Percentiles rank a stretch among this genome's conserved stretches.
phyloP scores from a whole-genome alignment of 108 stramenopile genomes.

The Nitzschia palea region DNA sequence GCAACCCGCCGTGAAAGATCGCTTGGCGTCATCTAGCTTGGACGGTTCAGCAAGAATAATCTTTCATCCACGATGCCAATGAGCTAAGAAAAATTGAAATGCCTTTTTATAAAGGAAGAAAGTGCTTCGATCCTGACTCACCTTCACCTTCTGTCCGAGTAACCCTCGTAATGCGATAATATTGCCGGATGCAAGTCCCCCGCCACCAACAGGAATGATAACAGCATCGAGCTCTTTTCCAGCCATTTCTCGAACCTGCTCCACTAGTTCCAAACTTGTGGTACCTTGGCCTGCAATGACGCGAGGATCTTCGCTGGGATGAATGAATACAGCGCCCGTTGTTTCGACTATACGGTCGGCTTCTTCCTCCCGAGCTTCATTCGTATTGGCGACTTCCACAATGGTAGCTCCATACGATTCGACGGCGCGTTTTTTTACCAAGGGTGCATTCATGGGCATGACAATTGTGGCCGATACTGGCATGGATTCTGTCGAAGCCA shows the following conservation, averaged over 20 bases:
- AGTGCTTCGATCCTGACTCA: not conserved
- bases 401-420: slow-evolving; percentile 71
- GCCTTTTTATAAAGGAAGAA: not conserved
- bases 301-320: slow-evolving; percentile 69
- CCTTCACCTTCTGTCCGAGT: slow-evolving; percentile 30
- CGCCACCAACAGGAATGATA: slow-evolving; percentile 66
- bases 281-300: slow-evolving; percentile 91
- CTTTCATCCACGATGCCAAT: not conserved
- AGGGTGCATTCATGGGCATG: slow-evolving; percentile 82
- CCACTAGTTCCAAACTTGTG: slow-evolving; percentile 64
- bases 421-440: slow-evolving; percentile 61
- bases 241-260: slow-evolving; percentile 44
- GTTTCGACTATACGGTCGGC: slow-evolving; percentile 41
- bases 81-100: too few species aligned
- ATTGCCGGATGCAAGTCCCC: slow-evolving; percentile 58
- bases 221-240: slow-evolving; percentile 45
- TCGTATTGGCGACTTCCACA: slow-evolving; percentile 55
- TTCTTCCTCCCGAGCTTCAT: slow-evolving; percentile 43
- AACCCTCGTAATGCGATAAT: slow-evolving; percentile 30
- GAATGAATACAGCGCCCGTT: slow-evolving; percentile 54
- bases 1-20: slow-evolving; percentile 24
- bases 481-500: slow-evolving; percentile 34
- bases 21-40: slow-evolving; percentile 36
- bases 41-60: slow-evolving; percentile 41
- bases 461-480: slow-evolving; percentile 50